These are phyloP conservation scores for Vickermania spadyakhi DNA, from an alignment of 208 protist genomes.

Conservation along the genomic window DNA sequence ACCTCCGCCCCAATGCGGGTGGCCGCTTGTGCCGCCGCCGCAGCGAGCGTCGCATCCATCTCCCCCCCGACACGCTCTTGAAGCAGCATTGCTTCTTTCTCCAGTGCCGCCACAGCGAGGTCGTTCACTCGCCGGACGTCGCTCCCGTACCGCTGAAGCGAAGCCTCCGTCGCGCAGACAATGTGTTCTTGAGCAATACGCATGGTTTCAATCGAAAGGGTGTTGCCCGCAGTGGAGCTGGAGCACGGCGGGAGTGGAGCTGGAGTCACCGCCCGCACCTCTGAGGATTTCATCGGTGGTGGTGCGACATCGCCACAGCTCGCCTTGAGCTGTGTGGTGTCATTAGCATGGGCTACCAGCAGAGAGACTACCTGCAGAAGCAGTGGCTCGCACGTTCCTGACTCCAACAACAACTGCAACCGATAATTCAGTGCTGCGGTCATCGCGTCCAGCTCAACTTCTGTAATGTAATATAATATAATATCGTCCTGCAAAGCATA, in stretches of 20 bases:
- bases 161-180: constrained; percentile 40
- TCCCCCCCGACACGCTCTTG: constrained; percentile 23
- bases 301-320: constrained; percentile 17
- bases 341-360: constrained; percentile 71
- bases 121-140: constrained; percentile 54
- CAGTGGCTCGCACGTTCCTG: constrained; percentile 46
- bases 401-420: constrained; percentile 54
- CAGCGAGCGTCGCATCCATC: constrained; percentile 39
- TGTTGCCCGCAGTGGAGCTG: constrained; percentile 2
- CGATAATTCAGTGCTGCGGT: constrained; percentile 45
- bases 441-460: background rate
- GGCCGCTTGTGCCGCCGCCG: constrained; percentile 23
- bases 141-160: constrained; percentile 41
- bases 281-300: constrained; percentile 14
- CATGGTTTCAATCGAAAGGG: background rate
- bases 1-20: constrained; percentile 35
- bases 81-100: constrained; percentile 46
- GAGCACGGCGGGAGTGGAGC: too few species aligned
- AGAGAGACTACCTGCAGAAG: constrained; percentile 63
- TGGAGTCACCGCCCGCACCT: constrained; percentile 20
- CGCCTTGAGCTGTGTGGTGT: constrained; percentile 67
- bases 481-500: too few species aligned
- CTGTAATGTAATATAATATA: too few species aligned
- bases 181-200: constrained; percentile 18
- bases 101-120: constrained; percentile 41